These are phyloP conservation scores for Cystofilobasidium macerans DNA, from an alignment of 768 basidiomycete genomes.

Conservation along the genomic window DNA sequence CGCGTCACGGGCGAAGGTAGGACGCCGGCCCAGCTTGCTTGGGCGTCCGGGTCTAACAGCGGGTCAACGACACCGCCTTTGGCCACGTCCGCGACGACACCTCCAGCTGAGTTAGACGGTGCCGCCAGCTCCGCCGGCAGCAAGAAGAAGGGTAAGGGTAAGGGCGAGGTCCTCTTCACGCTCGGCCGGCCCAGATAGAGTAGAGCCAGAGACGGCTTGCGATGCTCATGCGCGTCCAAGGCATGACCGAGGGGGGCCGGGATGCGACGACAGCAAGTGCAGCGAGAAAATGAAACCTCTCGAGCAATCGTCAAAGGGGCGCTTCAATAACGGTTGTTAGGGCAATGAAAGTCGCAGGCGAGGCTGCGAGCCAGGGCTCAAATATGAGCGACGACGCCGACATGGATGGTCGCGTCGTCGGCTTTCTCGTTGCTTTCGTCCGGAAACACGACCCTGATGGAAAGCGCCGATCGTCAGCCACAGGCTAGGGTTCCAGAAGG, in stretches of 20 bases:
- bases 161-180: conserved; percentile 73
- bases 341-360: no score
- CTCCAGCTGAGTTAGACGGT: not conserved
- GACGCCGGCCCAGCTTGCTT: conserved; percentile 40
- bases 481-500: conserved; percentile 5
- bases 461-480: no score
- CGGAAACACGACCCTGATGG: not conserved
- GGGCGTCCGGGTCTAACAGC: conserved; percentile 35
- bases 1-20: conserved; percentile 52
- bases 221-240: no score
- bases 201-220: no score
- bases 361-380: no score
- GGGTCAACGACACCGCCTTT: conserved; percentile 21
- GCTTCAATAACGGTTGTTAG: no score
- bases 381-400: conserved; percentile 51
- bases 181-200: conserved; percentile 41
- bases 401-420: conserved; percentile 43
- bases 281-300: no score
- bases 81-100: conserved; percentile 21
- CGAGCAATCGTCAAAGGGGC: no score
- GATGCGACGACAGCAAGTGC: no score
- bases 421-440: not conserved
- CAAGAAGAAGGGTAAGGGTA: conserved; percentile 63
- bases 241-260: no score
- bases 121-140: conserved; percentile 22